Evolutionary conservation across 1,139 yeast genomes (phyloP), one percentile per base, ranked within the genome.

Genomic region (Candida labiduridarum): DNA sequence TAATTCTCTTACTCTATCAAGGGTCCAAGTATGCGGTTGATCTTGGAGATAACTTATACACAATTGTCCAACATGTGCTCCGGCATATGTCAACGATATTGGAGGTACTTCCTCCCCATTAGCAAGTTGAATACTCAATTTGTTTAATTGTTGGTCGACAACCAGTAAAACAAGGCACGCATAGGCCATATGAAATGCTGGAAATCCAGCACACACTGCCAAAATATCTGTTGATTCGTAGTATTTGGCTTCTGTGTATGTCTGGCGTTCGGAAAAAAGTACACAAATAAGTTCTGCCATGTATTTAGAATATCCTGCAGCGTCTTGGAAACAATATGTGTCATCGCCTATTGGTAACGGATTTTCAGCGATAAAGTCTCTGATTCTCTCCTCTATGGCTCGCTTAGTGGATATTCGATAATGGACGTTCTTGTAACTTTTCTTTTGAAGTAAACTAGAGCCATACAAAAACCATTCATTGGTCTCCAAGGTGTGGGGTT

Each of bases 391-490:
- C 27, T 25, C 8, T 2, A 19, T 12, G 10, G 10, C 7, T 12
- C 8, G 16, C 30, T 7, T 14, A 4, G 15, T 5, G 10, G 22
- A n/a, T n/a, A 9, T 4, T 33, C 58, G 34, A 9, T 12, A 15
- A 6, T 30, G 22, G 6, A 54, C 39, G n/a, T 44, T 16, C 16
- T 46, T 41, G 45, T 46, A 52, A 27, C 48, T 46, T 19, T 44
- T 42, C 27, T 40, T 46, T 30, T 55, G 48, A 15, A 51, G 31
- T 35, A 51, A 43, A 31, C 52, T 46, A 14, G 49, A 12, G n/a
- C 35, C 33, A 36, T 67, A 64, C 67, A 69, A 68, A 41, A 69
- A 58, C 25, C 50, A 39, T 48, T 71, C 75, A 36, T 56, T 56
- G 14, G 50, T 34, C 12, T 42, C 12, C 8, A 25, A 8, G 3